A percentile compares a stretch with the other conserved stretches of the same genome.
phyloP scores from a whole-genome alignment of 1,284 basidiomycete genomes.

The Apiotrichum domesticum region DNA sequence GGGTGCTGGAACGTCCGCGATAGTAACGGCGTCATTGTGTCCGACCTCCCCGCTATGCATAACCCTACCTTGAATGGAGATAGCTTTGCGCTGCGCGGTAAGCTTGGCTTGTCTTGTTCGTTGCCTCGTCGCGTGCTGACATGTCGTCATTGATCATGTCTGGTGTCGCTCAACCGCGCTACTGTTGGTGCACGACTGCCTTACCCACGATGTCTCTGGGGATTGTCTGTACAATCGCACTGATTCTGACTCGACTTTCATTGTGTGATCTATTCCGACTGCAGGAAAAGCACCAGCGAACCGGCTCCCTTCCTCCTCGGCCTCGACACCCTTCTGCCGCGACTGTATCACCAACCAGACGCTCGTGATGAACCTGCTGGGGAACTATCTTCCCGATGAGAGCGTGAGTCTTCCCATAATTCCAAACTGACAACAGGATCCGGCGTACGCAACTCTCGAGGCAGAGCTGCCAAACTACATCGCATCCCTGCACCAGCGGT shows the following conservation, averaged over 20 bases:
- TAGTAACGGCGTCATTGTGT: constrained; percentile 61
- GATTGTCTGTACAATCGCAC: no score
- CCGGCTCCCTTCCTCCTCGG: constrained; percentile 23
- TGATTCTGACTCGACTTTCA: no score
- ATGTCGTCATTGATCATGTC: neutral
- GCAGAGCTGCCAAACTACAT: constrained; percentile 64
- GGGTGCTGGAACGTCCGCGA: constrained; percentile 42
- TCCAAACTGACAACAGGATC: constrained; percentile 52
- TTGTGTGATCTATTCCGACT: neutral
- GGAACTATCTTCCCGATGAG: constrained; percentile 72
- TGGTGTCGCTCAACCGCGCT: no score
- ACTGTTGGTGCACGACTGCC: no score
- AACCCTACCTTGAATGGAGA: constrained; percentile 62
- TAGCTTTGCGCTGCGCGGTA: constrained; percentile 71
- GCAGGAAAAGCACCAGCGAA: constrained; percentile 28
- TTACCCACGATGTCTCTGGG: no score
- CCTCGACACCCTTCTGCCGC: constrained; percentile 62
- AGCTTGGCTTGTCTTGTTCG: constrained; percentile 16
- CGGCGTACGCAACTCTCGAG: constrained; percentile 59
- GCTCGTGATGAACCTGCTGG: constrained; percentile 73
- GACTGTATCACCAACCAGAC: constrained; percentile 84
- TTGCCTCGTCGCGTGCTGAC: neutral
- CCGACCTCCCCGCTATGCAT: constrained; percentile 81
- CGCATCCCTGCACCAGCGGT: constrained; percentile 66
- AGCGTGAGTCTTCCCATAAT: constrained; percentile 49